These are phyloP conservation scores for Rubus idaeus DNA, from an alignment of 306 rosid species.

Conservation along the genomic window DNA sequence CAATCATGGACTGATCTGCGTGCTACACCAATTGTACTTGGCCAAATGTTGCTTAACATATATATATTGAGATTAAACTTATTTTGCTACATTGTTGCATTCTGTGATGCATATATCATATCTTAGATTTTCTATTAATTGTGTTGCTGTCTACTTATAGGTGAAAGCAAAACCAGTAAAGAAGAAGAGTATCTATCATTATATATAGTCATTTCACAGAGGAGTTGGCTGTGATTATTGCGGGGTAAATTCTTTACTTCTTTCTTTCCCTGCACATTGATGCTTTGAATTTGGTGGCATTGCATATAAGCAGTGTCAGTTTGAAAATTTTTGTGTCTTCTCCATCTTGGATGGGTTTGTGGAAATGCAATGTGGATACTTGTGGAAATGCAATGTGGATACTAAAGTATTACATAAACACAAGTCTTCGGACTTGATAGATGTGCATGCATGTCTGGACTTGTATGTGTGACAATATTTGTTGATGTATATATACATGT, in stretches of 20 bases:
- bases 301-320: neutral
- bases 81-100: neutral
- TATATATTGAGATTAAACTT: neutral
- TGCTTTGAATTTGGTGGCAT: constrained; percentile 14
- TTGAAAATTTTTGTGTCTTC: neutral
- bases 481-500: too few species aligned
- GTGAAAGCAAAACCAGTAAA: constrained; percentile 31
- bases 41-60: neutral
- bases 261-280: constrained; percentile 14
- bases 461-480: too few species aligned
- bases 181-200: constrained; percentile 24
- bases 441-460: too few species aligned
- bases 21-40: neutral
- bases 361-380: neutral
- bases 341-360: neutral
- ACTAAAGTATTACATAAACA: neutral
- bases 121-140: constrained; percentile 9
- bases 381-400: neutral
- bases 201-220: constrained; percentile 43
- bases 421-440: neutral
- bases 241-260: constrained; percentile 60
- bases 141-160: constrained; percentile 42
- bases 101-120: neutral
- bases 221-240: constrained; percentile 78
- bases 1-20: neutral